Evolutionary conservation across 139 green algal species (phyloP), one percentile per base, ranked within the genome.

Genomic region (Picochlorum costavermella): DNA sequence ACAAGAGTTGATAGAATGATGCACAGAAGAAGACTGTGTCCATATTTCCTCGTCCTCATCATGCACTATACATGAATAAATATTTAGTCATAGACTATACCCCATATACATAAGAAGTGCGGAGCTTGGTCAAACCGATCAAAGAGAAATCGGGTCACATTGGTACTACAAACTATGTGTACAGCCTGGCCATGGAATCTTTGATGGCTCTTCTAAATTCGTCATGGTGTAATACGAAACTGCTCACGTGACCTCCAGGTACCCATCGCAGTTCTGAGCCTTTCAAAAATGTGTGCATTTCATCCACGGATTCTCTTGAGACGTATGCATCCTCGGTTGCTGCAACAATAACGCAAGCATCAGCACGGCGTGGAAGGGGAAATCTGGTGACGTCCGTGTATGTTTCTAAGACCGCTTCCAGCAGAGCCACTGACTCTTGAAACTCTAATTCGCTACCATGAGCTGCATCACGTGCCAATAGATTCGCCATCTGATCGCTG

Each of bases 321-420:
- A 90, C 86, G 60, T 91, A 95, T 2, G 75, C 87, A 55, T 95
- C 88, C 45, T 91, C 62, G 10, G 33, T 65, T 2, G 88, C 88
- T 0, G 78, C 88, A 36, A 95, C 83, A 25, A 94, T 64, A 5
- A 95, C 67, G 0, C 80, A 77, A 1, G 88, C 88, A 59, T 91
- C 79, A 11, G 83, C 72, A 6, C 84, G 71, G 2, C 69, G 64
- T 1, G 85, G 86, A 46, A 73, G 60, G 6, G 84, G 84, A 59
- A 87, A 90, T 20, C 83, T 75, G 0, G 81, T 92, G 23, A 87
- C 74, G 71, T 91, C 86, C 0, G 87, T 92, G 75, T 82, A 92
- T 0, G 79, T 87, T 67, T 93, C 87, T 64, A 95, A 77, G 53
- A 93, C 87, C 6, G 72, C 36, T 43, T 71, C 64, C 28, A 92